Evolutionary conservation across 1,284 basidiomycete species (phyloP), one percentile per base, ranked within the genome.

Genomic region (Jaminaea rosea): DNA sequence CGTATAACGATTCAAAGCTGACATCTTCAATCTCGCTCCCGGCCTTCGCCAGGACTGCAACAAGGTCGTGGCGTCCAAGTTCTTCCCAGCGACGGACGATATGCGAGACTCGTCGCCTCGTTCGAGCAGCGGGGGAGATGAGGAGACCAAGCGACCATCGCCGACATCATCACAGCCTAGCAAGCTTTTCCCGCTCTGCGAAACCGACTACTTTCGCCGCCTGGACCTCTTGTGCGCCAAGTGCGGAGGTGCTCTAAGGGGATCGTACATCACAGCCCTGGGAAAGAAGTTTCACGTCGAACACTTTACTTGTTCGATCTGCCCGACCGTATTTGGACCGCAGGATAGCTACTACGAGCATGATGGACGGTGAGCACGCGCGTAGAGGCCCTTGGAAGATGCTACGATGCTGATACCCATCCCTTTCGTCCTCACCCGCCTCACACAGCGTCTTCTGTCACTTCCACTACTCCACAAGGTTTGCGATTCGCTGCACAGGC

Each of bases 321-420:
- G 94, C 76, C 81, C 91, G 29, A 92, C 87, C 21, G 82, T 96
- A 24, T 98, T 99, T 74, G 94, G 94, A 7, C 90, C 93, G 4
- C 88, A 93, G 72, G 94, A 98, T 76, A 94, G 89, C 54, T 99
- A 98, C 78, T 99, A 99, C 75, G 93, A 99, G 76, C 94, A 98
- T 73, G 87, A 89, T 59, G 86, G 86, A 17, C n/a, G n/a, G n/a
- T n/a, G n/a, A n/a, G n/a, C n/a, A n/a, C n/a, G n/a, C n/a, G n/a
- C n/a, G n/a, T n/a, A n/a, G n/a, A n/a, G n/a, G n/a, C n/a, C n/a
- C n/a, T n/a, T n/a, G n/a, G n/a, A n/a, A n/a, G n/a, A n/a, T n/a
- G n/a, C n/a, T n/a, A n/a, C n/a, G n/a, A n/a, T n/a, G n/a, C n/a
- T n/a, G n/a, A n/a, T n/a, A n/a, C n/a, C n/a, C n/a, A n/a, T n/a